Percentiles rank a stretch among this genome's conserved stretches.
Evolutionary conservation across 805 yeast species (phyloP).

Genomic region (Sungouiozyma intestinalis): DNA sequence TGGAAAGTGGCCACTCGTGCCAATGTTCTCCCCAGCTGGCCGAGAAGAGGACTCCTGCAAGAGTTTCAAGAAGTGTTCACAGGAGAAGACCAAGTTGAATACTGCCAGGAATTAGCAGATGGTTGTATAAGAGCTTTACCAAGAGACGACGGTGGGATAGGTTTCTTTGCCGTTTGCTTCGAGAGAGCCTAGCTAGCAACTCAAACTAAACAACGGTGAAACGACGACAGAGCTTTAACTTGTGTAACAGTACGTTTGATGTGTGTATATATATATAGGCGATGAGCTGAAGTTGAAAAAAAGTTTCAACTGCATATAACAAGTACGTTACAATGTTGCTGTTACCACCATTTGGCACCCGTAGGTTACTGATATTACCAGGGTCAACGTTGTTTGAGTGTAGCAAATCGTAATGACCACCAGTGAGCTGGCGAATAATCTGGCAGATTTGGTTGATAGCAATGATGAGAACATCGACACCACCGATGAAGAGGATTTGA

Average conservation of each 20-base stretch:
- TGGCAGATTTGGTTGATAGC: background rate
- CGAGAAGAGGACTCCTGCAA: constrained; percentile 64
- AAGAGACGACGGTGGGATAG: constrained; percentile 93
- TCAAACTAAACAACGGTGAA: constrained; percentile 6
- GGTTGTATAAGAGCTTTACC: constrained; percentile 84
- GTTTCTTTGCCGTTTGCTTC: constrained; percentile 93
- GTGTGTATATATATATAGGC: background rate
- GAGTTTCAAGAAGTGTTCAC: constrained; percentile 50
- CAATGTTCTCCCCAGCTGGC: constrained; percentile 75
- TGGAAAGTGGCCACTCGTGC: constrained; percentile 60
- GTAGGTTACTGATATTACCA: too few relatives aligned
- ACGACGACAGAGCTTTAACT: too few relatives aligned
- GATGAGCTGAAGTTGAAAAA: background rate
- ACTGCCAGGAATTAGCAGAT: constrained; percentile 53
- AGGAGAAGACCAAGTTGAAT: constrained; percentile 32
- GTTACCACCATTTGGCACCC: too few relatives aligned
- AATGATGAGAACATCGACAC: constrained; percentile 4
- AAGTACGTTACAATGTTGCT: too few relatives aligned
- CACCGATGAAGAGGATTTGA: constrained; percentile 14
- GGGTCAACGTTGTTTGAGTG: too few relatives aligned
- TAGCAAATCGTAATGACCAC: too few relatives aligned
- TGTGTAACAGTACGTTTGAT: too few relatives aligned
- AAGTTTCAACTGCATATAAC: background rate
- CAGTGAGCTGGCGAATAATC: constrained; percentile 4
- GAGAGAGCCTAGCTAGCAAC: constrained; percentile 26